phyloP scores from a whole-genome alignment of 1,284 basidiomycete genomes.

The Rhodotorula sp. region DNA sequence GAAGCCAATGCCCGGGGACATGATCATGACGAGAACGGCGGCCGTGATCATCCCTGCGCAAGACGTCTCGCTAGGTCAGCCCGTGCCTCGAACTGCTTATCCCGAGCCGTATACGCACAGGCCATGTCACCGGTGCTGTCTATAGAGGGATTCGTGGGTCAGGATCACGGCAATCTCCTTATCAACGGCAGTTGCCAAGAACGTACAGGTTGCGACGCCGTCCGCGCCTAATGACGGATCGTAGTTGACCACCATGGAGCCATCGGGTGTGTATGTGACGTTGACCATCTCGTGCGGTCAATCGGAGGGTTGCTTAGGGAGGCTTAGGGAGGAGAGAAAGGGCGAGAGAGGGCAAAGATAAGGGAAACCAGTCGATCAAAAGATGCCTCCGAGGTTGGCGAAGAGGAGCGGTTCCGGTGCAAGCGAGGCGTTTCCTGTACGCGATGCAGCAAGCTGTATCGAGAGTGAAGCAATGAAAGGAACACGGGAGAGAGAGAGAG shows the following conservation, averaged over 20 bases:
- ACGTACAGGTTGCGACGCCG: conserved; percentile 8
- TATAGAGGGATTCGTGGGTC: neutral
- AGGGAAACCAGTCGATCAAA: neutral
- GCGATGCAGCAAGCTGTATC: too few species aligned
- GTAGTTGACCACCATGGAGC: conserved; percentile 18
- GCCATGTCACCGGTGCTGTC: conserved; percentile 33
- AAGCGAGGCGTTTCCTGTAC: too few species aligned
- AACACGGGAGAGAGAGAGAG: too few species aligned
- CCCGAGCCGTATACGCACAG: neutral
- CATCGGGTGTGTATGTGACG: conserved; percentile 29
- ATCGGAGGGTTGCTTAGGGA: neutral
- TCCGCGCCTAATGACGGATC: conserved; percentile 9
- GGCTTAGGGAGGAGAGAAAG: neutral
- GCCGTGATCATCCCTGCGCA: conserved; percentile 14
- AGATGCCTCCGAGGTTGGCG: too few species aligned
- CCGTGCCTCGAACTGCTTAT: neutral
- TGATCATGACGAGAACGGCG: conserved; percentile 69
- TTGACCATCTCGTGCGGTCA: conserved; percentile 13
- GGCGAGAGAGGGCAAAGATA: neutral
- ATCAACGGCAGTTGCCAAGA: neutral
- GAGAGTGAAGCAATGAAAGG: too few species aligned
- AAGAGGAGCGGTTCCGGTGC: too few species aligned
- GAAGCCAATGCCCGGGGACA: conserved; percentile 52
- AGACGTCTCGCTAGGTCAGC: neutral
- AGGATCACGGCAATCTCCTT: neutral